Percentiles rank a stretch among this genome's conserved stretches.
phyloP scores from a whole-genome alignment of 169 alveolate genomes.

The Eimeria necatrix region DNA sequence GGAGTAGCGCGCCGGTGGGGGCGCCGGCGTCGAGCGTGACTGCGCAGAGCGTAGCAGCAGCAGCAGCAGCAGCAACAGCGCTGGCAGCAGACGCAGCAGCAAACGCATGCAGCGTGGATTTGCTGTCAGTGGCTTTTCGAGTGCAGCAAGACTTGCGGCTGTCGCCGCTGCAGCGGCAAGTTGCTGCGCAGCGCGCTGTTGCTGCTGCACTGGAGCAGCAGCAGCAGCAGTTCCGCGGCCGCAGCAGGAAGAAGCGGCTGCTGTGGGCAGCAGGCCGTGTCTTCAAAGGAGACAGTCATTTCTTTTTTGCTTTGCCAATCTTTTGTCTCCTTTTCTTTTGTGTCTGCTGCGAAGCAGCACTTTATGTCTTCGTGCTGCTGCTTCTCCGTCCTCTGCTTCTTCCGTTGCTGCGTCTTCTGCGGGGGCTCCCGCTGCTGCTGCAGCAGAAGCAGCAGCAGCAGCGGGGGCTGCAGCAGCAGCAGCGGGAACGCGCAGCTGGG shows the following conservation, averaged over 20 bases:
- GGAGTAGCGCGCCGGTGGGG: neutral
- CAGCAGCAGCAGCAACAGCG: neutral
- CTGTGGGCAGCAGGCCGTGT: constrained; percentile 47
- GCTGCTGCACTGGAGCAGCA: neutral
- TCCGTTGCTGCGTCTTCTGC: neutral
- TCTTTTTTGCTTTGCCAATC: constrained; percentile 19
- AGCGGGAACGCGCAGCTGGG: too few species aligned
- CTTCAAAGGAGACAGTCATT: constrained; percentile 17
- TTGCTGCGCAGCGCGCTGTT: neutral
- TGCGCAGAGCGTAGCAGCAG: neutral
- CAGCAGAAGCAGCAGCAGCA: constrained; percentile 2
- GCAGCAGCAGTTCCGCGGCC: neutral
- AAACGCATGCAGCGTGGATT: neutral
- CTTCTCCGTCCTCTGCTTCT: neutral
- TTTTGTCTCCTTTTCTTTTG: neutral
- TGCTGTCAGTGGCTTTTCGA: neutral
- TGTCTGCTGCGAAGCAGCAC: neutral
- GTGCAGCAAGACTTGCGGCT: neutral
- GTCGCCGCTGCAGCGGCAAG: neutral
- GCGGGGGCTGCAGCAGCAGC: neutral
- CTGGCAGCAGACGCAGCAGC: neutral
- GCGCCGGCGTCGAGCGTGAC: neutral
- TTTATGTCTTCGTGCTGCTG: constrained; percentile 1
- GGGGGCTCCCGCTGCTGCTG: neutral
- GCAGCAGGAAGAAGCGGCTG: neutral